Base-by-base conservation (phyloP, 1,284 basidiomycete genomes). In the Phylloporus sp. region DNA sequence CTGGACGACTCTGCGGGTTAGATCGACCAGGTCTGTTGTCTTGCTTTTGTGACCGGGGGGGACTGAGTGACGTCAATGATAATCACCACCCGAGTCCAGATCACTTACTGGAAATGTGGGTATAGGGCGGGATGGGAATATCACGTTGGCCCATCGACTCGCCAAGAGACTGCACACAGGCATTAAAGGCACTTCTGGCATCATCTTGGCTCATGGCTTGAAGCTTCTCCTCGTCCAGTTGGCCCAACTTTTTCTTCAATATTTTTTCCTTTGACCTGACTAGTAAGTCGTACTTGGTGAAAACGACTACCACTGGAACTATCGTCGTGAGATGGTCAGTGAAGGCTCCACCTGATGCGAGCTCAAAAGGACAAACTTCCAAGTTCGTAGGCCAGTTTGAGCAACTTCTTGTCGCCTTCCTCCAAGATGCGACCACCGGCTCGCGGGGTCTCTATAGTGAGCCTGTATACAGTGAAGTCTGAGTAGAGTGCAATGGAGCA, bases 391-490 rank as follows among this genome's bases (percentile, higher is more conserved):
- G 63, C 64, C 24, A 65, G 28, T 17, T 28, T 37, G 2, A 65
- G 29, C 18, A 64, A 50, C 12, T 49, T 61, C 39, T 61, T 56
- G 11, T 65, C 63, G 4, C 64, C 63, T 53, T 65, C 54, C 28
- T 65, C 64, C 47, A 65, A 47, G 3, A 65, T 63, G 44, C 64
- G 57, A 7, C 63, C 58, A 34, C 64, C 63, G 0, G 63, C 53
- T 20, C 63, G 63, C 18, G 64, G 57, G 32, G 54, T 65, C 37
- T 65, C 63, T 56, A 37, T 42, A 58, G 63, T 65, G 37, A 65
- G 63, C 57, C 63, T 65, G 17, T 11, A 26, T 18, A 42, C 40
- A 24, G 37, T 65, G 29, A 51, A 20, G 26, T n/a, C 2, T 2
- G 24, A 18, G 26, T 15, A 5, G 17, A 32, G 32, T 15, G 7